Evolutionary conservation across 108 stramenopile species (phyloP), one percentile per base, ranked within the genome.

Genomic region (Discostella stelligeroides): DNA sequence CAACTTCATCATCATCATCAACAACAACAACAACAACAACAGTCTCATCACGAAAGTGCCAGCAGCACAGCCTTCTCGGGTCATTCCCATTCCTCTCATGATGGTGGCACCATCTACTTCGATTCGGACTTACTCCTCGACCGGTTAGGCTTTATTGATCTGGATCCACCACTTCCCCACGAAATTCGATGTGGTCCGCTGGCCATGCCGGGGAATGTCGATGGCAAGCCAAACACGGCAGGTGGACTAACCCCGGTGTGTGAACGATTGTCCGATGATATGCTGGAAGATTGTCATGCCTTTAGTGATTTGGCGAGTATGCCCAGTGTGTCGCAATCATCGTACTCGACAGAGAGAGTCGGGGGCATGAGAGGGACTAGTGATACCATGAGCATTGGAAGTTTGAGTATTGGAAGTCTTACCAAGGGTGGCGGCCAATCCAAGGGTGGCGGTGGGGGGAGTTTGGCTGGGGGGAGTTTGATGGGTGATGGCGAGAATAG

Each of bases 251-350:
- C 79, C 6, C 72, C 79, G 23, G 82, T 83, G 0, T 80, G 80
- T 48, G 82, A 83, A 58, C 60, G 82, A 5, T 23, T 83, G 41
- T 43, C 61, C n/a, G 82, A 80, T 8, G 82, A 80, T 17, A 80
- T 74, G 4, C 60, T 83, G 50, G 82, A 83, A 7, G 82, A 83
- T 49, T 70, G 69, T 66, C 82, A 83, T 54, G 82, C 82, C 7
- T 83, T 83, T 72, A 63, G 48, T 2, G 82, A 83, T 66, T 54
- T 83, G 46, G 39, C 57, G 21, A 45, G 42, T 13, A 69, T 80
- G 79, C 79, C 79, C 0, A 64, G 62, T 30, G 66, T 73, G 40
- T 66, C 79, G 11, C 79, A 80, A 59, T 72, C 78, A 0, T 72
- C 60, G n/a, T 51, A 68, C 0, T 56, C 55, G 34, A 34, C 34